Base-by-base conservation (phyloP, 1,139 yeast species). In the Candida mesenterica region DNA sequence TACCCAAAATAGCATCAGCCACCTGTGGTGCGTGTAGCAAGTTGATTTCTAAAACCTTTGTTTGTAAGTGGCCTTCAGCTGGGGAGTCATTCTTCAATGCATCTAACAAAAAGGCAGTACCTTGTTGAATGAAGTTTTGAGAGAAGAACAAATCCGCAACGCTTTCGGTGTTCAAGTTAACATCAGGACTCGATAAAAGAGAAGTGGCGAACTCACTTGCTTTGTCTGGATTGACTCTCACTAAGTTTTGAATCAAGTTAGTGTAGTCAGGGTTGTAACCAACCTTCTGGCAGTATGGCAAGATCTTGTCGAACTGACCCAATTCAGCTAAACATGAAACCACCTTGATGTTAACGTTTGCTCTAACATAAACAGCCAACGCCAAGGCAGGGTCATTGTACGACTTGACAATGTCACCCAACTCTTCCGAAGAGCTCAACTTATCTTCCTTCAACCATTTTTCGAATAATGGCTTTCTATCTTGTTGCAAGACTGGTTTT, bases 1-100 rank as follows among this genome's bases (percentile, higher is more conserved):
- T 92, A 42, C 97, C 97, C 55, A 92, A 75, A 48, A 92, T 94
- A 14, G 99, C 99, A 65, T 94, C 98, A 29, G 98, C 99, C 39
- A 94, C 98, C 72, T 94, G 98, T 34, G 99, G 99, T 8, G 98
- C 98, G 58, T 90, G 95, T 59, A 87, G 65, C 59, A 94, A 72
- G 62, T 94, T 94, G 49, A 87, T 89, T 65, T 94, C 98, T 51
- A 94, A 77, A 36, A 94, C 81, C 56, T 95, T 81, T 12, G 98
- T 94, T 72, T 94, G 98, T 57, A 94, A 72, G 55, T 89, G 96
- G 13, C 97, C 97, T 57, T 92, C 96, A 44, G 92, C 87, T 34
- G 98, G 97, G 29, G 82, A 75, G 63, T 94, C 96, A 47, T 83
- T 88, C 69, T 92, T 92, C 59, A 94, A 76, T 7, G 97, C 97